Evolutionary conservation across 768 basidiomycete genomes (phyloP).

Genomic region (Mycena kentingensis): DNA sequence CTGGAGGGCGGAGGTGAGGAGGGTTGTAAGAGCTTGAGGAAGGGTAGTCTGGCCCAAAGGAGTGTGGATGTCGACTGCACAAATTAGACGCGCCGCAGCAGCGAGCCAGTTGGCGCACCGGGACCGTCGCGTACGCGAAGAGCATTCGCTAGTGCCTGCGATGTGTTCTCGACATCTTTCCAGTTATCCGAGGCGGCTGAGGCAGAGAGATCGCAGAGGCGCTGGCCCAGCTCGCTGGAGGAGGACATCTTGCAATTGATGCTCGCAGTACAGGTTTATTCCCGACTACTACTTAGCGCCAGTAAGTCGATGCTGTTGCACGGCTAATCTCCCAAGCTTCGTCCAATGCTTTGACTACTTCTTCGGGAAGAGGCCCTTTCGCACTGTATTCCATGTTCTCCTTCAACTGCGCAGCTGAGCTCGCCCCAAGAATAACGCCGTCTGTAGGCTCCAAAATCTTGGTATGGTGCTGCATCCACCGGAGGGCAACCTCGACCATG

Average conservation of each 20-base stretch:
- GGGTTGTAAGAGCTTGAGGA: slow-evolving; percentile 62
- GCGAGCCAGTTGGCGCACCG: slow-evolving; percentile 37
- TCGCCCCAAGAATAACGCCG: slow-evolving; percentile 53
- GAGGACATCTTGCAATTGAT: background rate
- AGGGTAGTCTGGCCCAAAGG: slow-evolving; percentile 64
- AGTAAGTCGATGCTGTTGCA: slow-evolving; percentile 38
- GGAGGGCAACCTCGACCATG: slow-evolving; percentile 51
- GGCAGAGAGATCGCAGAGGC: slow-evolving; percentile 37
- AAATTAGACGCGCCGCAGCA: slow-evolving; percentile 14
- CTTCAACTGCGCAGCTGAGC: slow-evolving; percentile 45
- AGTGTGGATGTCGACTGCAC: slow-evolving; percentile 69
- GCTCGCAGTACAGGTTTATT: no score
- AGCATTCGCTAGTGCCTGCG: slow-evolving; percentile 61
- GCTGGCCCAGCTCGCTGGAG: slow-evolving; percentile 36
- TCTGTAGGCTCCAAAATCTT: slow-evolving; percentile 29
- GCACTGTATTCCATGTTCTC: slow-evolving; percentile 48
- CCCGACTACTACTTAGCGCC: no score
- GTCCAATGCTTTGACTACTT: slow-evolving; percentile 51
- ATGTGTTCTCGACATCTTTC: slow-evolving; percentile 51
- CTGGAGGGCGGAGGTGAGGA: slow-evolving; percentile 58
- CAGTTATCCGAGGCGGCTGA: slow-evolving; percentile 43
- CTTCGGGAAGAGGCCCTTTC: slow-evolving; percentile 57
- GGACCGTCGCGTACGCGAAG: slow-evolving; percentile 57
- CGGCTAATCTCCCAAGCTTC: slow-evolving; percentile 46
- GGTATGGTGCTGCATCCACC: slow-evolving; percentile 54